Conservation (phyloP, 192 early-diverging fungal genomes). For the Podila minutissima region DNA sequence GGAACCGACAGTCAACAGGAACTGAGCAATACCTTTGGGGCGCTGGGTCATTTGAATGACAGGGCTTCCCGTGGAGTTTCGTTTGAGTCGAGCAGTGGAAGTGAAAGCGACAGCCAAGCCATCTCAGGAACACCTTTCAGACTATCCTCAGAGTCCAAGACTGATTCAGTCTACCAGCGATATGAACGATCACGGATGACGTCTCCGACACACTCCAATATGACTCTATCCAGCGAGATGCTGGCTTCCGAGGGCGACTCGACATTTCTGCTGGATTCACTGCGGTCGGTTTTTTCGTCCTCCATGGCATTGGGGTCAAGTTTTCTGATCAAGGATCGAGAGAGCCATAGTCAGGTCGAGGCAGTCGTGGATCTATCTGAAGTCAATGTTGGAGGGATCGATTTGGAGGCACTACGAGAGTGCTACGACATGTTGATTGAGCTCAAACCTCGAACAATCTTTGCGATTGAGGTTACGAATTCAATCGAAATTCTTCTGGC, state of each 20-base stretch:
- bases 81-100: neutral
- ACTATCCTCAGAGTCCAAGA: neutral
- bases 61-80: neutral
- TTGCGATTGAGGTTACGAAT: conserved; percentile 54
- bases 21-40: too few relatives aligned
- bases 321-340: conserved; percentile 32
- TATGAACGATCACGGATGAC: neutral
- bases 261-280: conserved; percentile 40
- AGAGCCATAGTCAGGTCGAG: neutral
- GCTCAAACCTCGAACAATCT: conserved; percentile 40
- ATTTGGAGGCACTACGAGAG: conserved; percentile 41
- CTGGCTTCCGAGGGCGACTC: conserved; percentile 27
- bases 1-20: too few relatives aligned
- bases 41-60: too few relatives aligned
- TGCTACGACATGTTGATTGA: conserved; percentile 51
- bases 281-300: conserved; percentile 36
- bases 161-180: neutral
- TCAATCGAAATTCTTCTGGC: conserved; percentile 67
- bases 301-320: conserved; percentile 28
- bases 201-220: conserved; percentile 10
- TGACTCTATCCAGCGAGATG: conserved; percentile 1
- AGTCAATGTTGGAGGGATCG: conserved; percentile 37
- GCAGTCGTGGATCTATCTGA: neutral
- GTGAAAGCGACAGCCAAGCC: too few relatives aligned
- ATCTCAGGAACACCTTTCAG: too few relatives aligned